These are phyloP conservation scores for Heliocybe sulcata DNA, from an alignment of 1,284 basidiomycete species.

Conservation along the genomic window DNA sequence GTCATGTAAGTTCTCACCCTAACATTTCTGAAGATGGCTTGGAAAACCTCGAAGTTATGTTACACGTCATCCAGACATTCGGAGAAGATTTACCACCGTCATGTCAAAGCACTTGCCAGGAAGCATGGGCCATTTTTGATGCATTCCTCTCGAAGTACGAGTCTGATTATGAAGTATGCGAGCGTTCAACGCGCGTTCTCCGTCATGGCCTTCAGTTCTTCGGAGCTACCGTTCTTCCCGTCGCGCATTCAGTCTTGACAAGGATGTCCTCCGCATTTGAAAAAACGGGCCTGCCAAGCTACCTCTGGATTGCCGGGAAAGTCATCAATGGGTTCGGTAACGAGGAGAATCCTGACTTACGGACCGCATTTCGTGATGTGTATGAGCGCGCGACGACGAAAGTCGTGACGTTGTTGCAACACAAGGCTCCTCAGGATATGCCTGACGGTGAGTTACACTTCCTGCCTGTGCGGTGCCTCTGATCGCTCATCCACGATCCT, in stretches of 20 bases:
- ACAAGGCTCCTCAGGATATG: slow-evolving; percentile 61
- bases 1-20: slow-evolving; percentile 11
- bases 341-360: slow-evolving; percentile 45
- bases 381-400: slow-evolving; percentile 74
- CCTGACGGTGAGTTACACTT: slow-evolving; percentile 65
- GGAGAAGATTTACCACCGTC: slow-evolving; percentile 75
- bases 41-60: slow-evolving; percentile 87
- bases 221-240: slow-evolving; percentile 54
- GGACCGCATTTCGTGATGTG: slow-evolving; percentile 50
- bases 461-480: not conserved
- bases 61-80: slow-evolving; percentile 74
- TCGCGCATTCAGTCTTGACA: slow-evolving; percentile 66
- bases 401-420: slow-evolving; percentile 59
- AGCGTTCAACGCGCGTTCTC: slow-evolving; percentile 83
- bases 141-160: slow-evolving; percentile 76
- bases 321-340: slow-evolving; percentile 68
- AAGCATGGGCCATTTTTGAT: slow-evolving; percentile 85
- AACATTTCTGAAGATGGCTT: slow-evolving; percentile 51
- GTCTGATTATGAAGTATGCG: slow-evolving; percentile 73
- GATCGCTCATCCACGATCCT: slow-evolving; percentile 5
- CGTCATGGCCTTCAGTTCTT: slow-evolving; percentile 84
- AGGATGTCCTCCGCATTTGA: slow-evolving; percentile 80
- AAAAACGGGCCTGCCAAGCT: slow-evolving; percentile 78
- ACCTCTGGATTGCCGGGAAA: slow-evolving; percentile 93
- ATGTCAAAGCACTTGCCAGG: slow-evolving; percentile 74